Evolutionary conservation across 2,329 filamentous ascomycete genomes (phyloP), one percentile per base, ranked within the genome.

Genomic region (Aspergillus versicolor): DNA sequence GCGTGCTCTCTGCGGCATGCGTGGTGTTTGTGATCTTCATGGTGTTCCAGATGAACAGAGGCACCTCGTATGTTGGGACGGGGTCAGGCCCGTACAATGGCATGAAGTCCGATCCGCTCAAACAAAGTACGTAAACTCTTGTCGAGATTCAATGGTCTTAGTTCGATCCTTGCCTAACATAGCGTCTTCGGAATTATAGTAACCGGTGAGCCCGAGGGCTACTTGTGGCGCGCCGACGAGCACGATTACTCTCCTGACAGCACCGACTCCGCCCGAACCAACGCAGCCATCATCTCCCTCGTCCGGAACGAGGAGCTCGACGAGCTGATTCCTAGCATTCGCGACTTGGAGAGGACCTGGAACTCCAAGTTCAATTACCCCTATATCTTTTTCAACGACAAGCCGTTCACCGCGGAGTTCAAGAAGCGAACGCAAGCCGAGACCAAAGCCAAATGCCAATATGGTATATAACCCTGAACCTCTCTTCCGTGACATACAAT

Each of bases 281-380:
- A 96, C 74, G 94, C 94, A 58, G 97, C 94, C 4, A 82, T 99
- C 56, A 83, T 99, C 64, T 89, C 92, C 21, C 84, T 99, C 38
- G 94, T 99, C 55, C 88, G 94, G 60, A 99, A 99, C 70, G 87
- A 90, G 71, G 94, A 99, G 79, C 79, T 97, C 27, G 78, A 86
- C 21, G 90, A 88, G 46, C 89, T 99, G 81, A 80, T 97, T 24
- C 84, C 88, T 70, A 91, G 92, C 24, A 99, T 99, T 91, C 77
- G 77, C 54, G 93, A 99, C 70, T 82, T 99, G 59, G 94, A 99
- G 78, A 81, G 89, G 63, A 97, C 93, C 1, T 99, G 92, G 92
- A 99, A 99, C 70, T 82, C 86, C 81, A 99, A 99, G 72, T 99
- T 97, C 84, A 99, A 99, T 80, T 99, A 99, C 72, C 94, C 94